These are phyloP conservation scores for Eleusine coracana DNA, from an alignment of 176 grass and related monocot genomes.

Conservation along the genomic window DNA sequence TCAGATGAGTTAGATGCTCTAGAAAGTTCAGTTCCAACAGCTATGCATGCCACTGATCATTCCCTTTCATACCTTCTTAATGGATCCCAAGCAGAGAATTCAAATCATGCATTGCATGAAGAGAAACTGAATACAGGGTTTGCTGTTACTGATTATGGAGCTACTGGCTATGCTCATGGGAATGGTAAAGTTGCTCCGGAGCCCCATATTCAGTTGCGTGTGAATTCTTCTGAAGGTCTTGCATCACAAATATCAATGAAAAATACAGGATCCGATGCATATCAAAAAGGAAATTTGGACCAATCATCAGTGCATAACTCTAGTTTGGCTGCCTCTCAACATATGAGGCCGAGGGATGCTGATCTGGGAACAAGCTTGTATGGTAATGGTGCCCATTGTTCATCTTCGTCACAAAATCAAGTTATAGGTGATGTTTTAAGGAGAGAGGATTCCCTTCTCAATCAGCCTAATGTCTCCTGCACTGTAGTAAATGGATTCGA, in stretches of 20 bases:
- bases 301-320: slow-evolving; percentile 30
- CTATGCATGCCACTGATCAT: slow-evolving; percentile 36
- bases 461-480: slow-evolving; percentile 27
- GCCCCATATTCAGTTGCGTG: slow-evolving; percentile 35
- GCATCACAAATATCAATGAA: background rate
- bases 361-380: slow-evolving; percentile 31
- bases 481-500: slow-evolving; percentile 31
- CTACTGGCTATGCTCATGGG: slow-evolving; percentile 12
- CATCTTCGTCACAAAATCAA: slow-evolving; percentile 33
- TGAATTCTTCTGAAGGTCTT: slow-evolving; percentile 46
- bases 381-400: slow-evolving; percentile 13
- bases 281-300: slow-evolving; percentile 37
- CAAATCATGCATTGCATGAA: slow-evolving; percentile 4
- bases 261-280: slow-evolving; percentile 7
- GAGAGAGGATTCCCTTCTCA: slow-evolving; percentile 40
- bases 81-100: slow-evolving; percentile 37
- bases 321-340: slow-evolving; percentile 32
- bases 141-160: slow-evolving; percentile 37
- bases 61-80: slow-evolving; percentile 42
- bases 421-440: slow-evolving; percentile 18
- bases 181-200: slow-evolving; percentile 26
- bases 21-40: slow-evolving; percentile 52
- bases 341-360: slow-evolving; percentile 29
- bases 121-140: slow-evolving; percentile 35
- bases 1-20: slow-evolving; percentile 59